phyloP scores from a whole-genome alignment of 371 early-diverging fungal genomes.

The Rhizopus delemar region DNA sequence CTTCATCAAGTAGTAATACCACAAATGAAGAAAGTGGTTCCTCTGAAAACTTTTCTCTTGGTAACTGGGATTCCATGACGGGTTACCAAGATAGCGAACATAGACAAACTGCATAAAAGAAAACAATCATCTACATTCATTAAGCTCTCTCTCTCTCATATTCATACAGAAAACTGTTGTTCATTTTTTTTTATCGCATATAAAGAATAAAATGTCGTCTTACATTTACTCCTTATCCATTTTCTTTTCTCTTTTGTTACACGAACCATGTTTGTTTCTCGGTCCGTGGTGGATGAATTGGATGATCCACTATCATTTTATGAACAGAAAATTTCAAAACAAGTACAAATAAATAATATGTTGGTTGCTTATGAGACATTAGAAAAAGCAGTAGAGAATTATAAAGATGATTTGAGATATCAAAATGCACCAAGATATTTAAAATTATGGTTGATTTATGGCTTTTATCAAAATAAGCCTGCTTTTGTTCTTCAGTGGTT shows the following conservation, averaged over 20 bases:
- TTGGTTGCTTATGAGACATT: constrained; percentile 2
- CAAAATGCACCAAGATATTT: constrained; percentile 31
- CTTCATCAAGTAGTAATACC: constrained; percentile 13
- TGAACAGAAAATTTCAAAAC: constrained; percentile 9
- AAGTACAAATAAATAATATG: not conserved
- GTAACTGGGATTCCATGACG: constrained; percentile 53
- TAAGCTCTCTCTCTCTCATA: not conserved
- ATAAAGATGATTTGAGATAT: constrained; percentile 16
- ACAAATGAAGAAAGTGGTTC: constrained; percentile 6
- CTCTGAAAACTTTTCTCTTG: constrained; percentile 27
- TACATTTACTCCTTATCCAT: not conserved
- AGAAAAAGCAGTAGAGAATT: not conserved
- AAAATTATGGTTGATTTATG: constrained; percentile 34
- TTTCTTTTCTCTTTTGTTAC: not conserved
- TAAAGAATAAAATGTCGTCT: constrained; percentile 2
- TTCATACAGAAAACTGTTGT: not conserved
- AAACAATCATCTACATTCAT: not conserved
- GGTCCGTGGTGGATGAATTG: constrained; percentile 1
- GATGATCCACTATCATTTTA: constrained; percentile 18
- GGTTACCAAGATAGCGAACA: constrained; percentile 45
- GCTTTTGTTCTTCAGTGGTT: constrained; percentile 18
- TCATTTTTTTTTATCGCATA: constrained; percentile 10
- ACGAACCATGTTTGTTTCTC: constrained; percentile 6
- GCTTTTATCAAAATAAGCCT: constrained; percentile 24
- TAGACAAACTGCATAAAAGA: constrained; percentile 12